Conservation (phyloP, 768 basidiomycete genomes). For the Amyloporia xantha region DNA sequence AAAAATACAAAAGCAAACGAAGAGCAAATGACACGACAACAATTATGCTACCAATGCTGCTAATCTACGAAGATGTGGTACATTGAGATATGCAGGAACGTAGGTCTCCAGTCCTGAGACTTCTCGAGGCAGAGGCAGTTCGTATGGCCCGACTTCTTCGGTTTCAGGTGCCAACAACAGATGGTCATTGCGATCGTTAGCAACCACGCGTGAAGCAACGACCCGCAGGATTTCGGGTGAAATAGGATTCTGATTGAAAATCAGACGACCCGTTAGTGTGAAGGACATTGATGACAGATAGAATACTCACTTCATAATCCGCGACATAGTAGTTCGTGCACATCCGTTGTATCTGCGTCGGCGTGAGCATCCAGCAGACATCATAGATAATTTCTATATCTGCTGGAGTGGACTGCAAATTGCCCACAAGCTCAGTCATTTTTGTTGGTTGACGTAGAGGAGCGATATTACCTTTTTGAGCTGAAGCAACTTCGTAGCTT, state of each 20-base stretch:
- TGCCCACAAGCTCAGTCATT: no score
- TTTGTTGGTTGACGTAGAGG: no score
- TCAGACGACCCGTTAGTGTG: neutral
- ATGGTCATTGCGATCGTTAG: constrained; percentile 96
- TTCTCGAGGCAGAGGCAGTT: constrained; percentile 88
- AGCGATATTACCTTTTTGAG: constrained; percentile 73
- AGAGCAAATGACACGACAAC: constrained; percentile 7
- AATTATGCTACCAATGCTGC: constrained; percentile 76
- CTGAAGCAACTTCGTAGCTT: constrained; percentile 96
- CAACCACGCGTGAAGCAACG: constrained; percentile 91
- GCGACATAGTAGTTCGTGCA: constrained; percentile 99
- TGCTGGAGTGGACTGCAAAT: constrained; percentile 70
- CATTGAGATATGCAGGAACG: constrained; percentile 86
- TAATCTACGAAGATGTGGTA: constrained; percentile 81
- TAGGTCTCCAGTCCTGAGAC: constrained; percentile 96
- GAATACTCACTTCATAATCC: constrained; percentile 80
- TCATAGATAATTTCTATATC: constrained; percentile 99
- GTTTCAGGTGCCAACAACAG: constrained; percentile 92
- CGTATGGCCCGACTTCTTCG: constrained; percentile 95
- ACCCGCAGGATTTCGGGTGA: constrained; percentile 95
- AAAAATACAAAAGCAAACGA: constrained; percentile 9
- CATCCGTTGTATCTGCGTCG: constrained; percentile 99
- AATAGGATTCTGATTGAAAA: constrained; percentile 71
- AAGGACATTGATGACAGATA: neutral
- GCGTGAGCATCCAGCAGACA: constrained; percentile 99